Conservation (phyloP, 2,329 filamentous ascomycete species). For the Emericellopsis atlantica region DNA sequence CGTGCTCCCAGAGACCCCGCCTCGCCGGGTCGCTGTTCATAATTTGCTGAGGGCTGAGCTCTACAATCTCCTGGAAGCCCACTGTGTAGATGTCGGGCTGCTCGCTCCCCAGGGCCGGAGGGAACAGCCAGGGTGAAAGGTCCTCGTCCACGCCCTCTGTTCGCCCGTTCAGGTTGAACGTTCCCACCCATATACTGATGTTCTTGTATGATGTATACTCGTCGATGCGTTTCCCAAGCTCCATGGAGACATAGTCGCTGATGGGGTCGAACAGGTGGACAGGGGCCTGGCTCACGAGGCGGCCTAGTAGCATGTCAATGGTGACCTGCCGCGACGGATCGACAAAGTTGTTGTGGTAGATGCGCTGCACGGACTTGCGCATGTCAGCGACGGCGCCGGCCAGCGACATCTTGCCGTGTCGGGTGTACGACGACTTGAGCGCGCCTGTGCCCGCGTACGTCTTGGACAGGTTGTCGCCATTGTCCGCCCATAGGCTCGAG, state of each 20-base stretch:
- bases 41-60: slow-evolving; percentile 92
- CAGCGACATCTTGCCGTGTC: slow-evolving; percentile 89
- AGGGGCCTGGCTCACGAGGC: slow-evolving; percentile 68
- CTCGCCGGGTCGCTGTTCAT: slow-evolving; percentile 93
- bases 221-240: slow-evolving; percentile 52
- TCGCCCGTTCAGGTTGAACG: slow-evolving; percentile 89
- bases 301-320: slow-evolving; percentile 83
- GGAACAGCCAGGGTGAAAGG: slow-evolving; percentile 76
- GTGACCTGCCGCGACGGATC: slow-evolving; percentile 89
- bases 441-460: slow-evolving; percentile 94
- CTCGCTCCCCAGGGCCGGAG: slow-evolving; percentile 38
- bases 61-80: slow-evolving; percentile 97
- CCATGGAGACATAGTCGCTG: slow-evolving; percentile 74
- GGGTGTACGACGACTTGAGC: slow-evolving; percentile 87
- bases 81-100: slow-evolving; percentile 81
- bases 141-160: slow-evolving; percentile 68
- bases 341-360: slow-evolving; percentile 96
- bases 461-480: slow-evolving; percentile 83
- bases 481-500: slow-evolving; percentile 92
- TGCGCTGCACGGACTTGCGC: slow-evolving; percentile 81
- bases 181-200: slow-evolving; percentile 76
- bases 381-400: slow-evolving; percentile 91
- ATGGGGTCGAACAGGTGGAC: slow-evolving; percentile 89
- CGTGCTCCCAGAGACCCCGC: slow-evolving; percentile 75
- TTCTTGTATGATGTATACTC: slow-evolving; percentile 66